A percentile compares a stretch with the other conserved stretches of the same genome.
Evolutionary conservation across 257 asterid genomes (phyloP).

Genomic region (Scutellaria minor): DNA sequence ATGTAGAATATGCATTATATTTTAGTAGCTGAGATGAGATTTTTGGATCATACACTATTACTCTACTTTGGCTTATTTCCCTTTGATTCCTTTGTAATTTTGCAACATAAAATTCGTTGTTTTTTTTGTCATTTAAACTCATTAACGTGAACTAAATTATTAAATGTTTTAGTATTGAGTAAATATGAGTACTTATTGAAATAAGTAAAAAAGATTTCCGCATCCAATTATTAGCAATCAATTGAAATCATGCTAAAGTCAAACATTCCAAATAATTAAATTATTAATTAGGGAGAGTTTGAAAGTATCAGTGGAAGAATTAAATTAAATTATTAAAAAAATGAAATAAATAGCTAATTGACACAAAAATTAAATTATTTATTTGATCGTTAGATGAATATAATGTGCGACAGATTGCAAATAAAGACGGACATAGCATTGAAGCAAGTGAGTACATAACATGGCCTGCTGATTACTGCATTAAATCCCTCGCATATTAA

Average conservation of each 20-base stretch:
- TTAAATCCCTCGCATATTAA: slow-evolving; percentile 27
- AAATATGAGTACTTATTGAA: not conserved
- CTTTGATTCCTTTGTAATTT: no score
- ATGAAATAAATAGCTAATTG: no score
- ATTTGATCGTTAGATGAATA: not conserved
- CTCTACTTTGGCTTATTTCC: no score
- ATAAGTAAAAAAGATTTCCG: not conserved
- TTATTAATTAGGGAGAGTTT: not conserved
- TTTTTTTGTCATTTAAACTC: not conserved
- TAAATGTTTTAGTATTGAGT: not conserved
- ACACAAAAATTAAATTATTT: no score
- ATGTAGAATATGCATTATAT: not conserved
- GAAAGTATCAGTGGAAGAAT: no score
- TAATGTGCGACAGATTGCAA: not conserved
- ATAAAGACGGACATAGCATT: slow-evolving; percentile 33
- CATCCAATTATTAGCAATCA: not conserved
- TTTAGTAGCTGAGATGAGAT: no score
- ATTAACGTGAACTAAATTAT: no score
- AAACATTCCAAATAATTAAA: slow-evolving; percentile 20
- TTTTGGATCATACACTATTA: no score
- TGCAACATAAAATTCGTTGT: not conserved
- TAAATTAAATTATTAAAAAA: no score
- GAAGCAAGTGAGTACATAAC: slow-evolving; percentile 26
- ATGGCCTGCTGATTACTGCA: slow-evolving; percentile 31
- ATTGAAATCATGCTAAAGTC: slow-evolving; percentile 12